These are phyloP conservation scores for Sugiyamaella pinicola DNA, from an alignment of 1,139 yeast genomes.

Conservation along the genomic window DNA sequence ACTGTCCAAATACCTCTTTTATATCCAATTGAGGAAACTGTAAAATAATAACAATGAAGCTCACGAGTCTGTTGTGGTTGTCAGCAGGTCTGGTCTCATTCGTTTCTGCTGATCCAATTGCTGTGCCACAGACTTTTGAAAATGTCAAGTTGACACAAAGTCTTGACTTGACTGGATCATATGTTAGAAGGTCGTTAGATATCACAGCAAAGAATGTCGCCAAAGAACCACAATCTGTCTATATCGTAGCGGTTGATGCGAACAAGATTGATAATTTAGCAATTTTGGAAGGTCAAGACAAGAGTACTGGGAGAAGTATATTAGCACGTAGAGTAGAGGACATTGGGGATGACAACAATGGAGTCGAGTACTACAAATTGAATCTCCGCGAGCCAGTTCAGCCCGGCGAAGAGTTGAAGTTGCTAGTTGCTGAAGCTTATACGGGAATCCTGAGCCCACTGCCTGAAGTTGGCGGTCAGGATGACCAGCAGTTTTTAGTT, in stretches of 20 bases:
- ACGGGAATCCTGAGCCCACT: conserved; percentile 56
- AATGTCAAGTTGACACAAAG: conserved; percentile 38
- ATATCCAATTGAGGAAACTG: background rate
- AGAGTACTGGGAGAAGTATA: conserved; percentile 24
- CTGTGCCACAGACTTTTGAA: conserved; percentile 32
- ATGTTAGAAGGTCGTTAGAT: conserved; percentile 62
- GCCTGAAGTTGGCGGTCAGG: conserved; percentile 64
- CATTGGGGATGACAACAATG: conserved; percentile 23
- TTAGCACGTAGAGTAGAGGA: conserved; percentile 23
- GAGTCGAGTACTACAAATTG: conserved; percentile 50
- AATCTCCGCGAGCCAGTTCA: conserved; percentile 66
- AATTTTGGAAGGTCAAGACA: conserved; percentile 43
- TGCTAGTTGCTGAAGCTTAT: conserved; percentile 59
- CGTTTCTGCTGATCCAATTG: conserved; percentile 5
- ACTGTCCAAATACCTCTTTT: no score
- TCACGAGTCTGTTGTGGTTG: conserved; percentile 3
- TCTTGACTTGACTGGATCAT: conserved; percentile 68
- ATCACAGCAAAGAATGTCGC: conserved; percentile 64
- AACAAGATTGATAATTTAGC: conserved; percentile 53
- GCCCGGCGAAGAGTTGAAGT: conserved; percentile 55
- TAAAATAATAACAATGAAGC: conserved; percentile 4
- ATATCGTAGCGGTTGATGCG: conserved; percentile 55
- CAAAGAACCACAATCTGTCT: conserved; percentile 54
- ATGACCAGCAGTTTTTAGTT: conserved; percentile 63
- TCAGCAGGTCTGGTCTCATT: conserved; percentile 4